Evolutionary conservation across 352 stramenopile genomes (phyloP).

Genomic region (Nothophytophthora sp.): DNA sequence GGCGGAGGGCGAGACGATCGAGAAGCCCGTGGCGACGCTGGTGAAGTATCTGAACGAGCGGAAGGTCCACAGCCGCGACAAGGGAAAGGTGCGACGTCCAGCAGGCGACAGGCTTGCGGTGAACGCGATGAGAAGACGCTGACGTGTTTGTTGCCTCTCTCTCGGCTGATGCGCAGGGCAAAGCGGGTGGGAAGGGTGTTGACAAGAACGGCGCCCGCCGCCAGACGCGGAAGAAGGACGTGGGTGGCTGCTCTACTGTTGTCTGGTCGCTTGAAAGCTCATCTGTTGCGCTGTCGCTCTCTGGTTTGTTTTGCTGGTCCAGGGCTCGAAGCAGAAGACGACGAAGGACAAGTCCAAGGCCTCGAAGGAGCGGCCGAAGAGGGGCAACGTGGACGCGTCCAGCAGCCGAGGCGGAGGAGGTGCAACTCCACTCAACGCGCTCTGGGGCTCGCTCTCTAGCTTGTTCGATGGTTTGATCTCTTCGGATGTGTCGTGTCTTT

Average conservation of each 20-base stretch:
- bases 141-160: no score
- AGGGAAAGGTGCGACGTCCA: constrained; percentile 72
- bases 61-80: constrained; percentile 62
- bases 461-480: not conserved
- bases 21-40: constrained; percentile 73
- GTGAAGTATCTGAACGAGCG: constrained; percentile 87
- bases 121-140: no score
- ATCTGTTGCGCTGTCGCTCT: not conserved
- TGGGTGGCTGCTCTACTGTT: constrained; percentile 7
- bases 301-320: not conserved
- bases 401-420: constrained; percentile 25
- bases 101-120: no score
- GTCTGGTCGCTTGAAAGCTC: no score
- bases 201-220: constrained; percentile 42
- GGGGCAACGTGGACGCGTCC: constrained; percentile 15
- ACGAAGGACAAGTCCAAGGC: constrained; percentile 43
- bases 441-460: not conserved
- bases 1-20: constrained; percentile 48
- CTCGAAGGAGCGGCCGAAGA: constrained; percentile 37
- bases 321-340: constrained; percentile 32
- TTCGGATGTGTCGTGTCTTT: no score
- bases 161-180: constrained; percentile 33
- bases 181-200: constrained; percentile 25
- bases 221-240: constrained; percentile 51
- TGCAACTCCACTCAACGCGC: no score